Evolutionary conservation across 768 basidiomycete species (phyloP), one percentile per base, ranked within the genome.

Genomic region (Hygrocybe coccinea): DNA sequence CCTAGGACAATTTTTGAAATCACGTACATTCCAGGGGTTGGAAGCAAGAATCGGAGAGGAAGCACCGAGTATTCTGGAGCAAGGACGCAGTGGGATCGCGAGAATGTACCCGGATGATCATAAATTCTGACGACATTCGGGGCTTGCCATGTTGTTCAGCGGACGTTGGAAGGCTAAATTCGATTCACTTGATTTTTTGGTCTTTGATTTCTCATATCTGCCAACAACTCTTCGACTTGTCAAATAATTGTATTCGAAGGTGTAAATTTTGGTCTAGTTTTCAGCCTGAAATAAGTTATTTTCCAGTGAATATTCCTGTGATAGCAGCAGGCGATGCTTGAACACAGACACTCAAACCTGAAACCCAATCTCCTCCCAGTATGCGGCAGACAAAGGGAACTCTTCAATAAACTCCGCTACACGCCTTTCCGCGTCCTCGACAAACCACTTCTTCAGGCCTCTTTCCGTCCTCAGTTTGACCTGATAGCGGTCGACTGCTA

Each of bases 71-170:
- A 68, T 86, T 38, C 69, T 98, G 56, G 91, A 97, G 71, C 89
- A 95, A 68, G 95, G 95, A 0, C 74, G 93, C 45, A 89, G 82
- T 60, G 95, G 95, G 5, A 87, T 95, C 45, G 93, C 95, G 37
- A 80, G 87, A 58, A 91, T 89, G 9, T 97, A 98, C 67, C 79
- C 79, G 46, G 86, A 89, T 56, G 79, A 79, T 58, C 70, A 71
- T 59, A 11, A 22, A 19, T 21, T 15, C 39, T 21, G 24, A 34
- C 15, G 22, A 15, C 6, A 49, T 49, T 21, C 9, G 15, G 14
- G 29, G 33, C 15, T 19, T 46, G n/a, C 12, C 11, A 24, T 4
- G 11, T 4, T 11, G 2, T n/a, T 12, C 44, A 12, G 21, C 21
- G 6, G 11, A 5, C 44, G 22, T 46, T 21, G 6, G 44, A 22